Conservation (phyloP, 169 alveolate species). For the Besnoitia besnoiti region DNA sequence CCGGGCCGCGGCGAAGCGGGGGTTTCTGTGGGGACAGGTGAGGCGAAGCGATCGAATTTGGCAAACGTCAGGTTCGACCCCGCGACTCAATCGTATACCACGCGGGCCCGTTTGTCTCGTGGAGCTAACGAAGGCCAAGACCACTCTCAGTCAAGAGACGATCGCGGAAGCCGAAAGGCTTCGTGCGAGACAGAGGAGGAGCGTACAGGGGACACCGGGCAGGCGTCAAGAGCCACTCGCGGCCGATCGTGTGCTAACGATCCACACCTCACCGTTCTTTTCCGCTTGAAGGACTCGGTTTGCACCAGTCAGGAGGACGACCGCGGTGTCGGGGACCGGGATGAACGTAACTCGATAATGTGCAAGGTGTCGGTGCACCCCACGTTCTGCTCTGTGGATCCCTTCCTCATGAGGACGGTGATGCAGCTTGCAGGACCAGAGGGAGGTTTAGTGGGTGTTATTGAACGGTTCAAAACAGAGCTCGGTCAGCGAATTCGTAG, state of each 20-base stretch:
- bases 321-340: neutral
- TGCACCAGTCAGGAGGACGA: neutral
- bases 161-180: neutral
- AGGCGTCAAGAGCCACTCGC: neutral
- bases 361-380: slow-evolving; percentile 51
- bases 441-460: neutral
- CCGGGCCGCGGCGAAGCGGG: neutral
- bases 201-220: neutral
- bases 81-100: slow-evolving; percentile 17
- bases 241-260: neutral
- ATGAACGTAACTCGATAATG: neutral
- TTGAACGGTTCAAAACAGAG: neutral
- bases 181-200: too few species aligned
- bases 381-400: slow-evolving; percentile 60
- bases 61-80: slow-evolving; percentile 13
- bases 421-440: neutral
- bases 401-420: slow-evolving; percentile 48
- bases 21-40: neutral
- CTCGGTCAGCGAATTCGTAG: neutral
- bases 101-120: neutral
- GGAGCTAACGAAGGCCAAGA: neutral
- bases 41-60: slow-evolving; percentile 12
- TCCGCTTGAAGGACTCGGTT: slow-evolving; percentile 15
- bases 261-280: neutral
- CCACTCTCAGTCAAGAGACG: neutral